These are phyloP conservation scores for Nakazawaea siamensis DNA, from an alignment of 805 yeast genomes.

Conservation along the genomic window DNA sequence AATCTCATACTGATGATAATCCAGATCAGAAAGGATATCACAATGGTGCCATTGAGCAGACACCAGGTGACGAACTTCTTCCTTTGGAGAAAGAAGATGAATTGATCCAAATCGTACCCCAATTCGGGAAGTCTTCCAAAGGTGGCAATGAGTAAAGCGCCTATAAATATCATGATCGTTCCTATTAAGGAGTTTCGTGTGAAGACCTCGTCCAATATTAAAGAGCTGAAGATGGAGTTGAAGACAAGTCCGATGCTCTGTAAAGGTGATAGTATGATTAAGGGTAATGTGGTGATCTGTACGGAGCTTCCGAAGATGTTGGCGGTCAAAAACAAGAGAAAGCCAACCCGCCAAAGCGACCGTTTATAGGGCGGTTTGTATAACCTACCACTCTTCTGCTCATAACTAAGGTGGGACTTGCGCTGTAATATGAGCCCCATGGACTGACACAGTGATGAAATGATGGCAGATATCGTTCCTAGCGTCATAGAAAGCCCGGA, in stretches of 20 bases:
- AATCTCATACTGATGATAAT: conserved; percentile 14
- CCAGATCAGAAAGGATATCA: conserved; percentile 21
- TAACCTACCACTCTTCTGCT: conserved; percentile 10
- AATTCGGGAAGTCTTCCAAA: conserved; percentile 58
- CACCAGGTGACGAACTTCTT: conserved; percentile 54
- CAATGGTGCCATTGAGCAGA: conserved; percentile 22
- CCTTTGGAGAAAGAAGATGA: conserved; percentile 31
- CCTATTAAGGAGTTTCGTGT: conserved; percentile 51
- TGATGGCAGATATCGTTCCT: conserved; percentile 64
- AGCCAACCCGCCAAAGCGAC: conserved; percentile 70
- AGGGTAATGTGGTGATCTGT: conserved; percentile 77
- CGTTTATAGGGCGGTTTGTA: conserved; percentile 32
- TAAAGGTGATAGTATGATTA: conserved; percentile 70
- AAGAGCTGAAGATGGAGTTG: conserved; percentile 65
- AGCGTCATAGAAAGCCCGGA: conserved; percentile 26
- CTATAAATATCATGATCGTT: conserved; percentile 58
- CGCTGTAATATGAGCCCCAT: conserved; percentile 78
- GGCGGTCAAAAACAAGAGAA: conserved; percentile 59
- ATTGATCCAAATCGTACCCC: conserved; percentile 38
- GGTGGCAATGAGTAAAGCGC: conserved; percentile 72
- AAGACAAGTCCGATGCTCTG: conserved; percentile 87
- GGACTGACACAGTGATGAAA: conserved; percentile 74
- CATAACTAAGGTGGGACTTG: conserved; percentile 51
- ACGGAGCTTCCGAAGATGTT: conserved; percentile 76
- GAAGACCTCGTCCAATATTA: conserved; percentile 62